A percentile compares a stretch with the other conserved stretches of the same genome.
phyloP scores from a whole-genome alignment of 1,284 basidiomycete genomes.

The Papiliotrema laurentii region DNA sequence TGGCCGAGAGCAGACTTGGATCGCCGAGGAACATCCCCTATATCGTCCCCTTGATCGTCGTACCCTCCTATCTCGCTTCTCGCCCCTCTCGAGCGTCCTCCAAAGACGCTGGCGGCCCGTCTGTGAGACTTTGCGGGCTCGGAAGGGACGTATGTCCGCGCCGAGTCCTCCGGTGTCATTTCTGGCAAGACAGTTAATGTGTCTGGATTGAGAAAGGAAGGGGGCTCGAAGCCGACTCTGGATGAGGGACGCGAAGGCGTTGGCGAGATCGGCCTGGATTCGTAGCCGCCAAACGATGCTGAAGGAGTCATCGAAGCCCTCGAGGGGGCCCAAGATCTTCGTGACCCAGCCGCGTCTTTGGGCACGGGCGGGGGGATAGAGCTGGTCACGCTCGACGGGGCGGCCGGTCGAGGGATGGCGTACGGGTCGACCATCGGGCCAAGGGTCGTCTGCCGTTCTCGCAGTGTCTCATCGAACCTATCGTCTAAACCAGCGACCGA shows the following conservation, averaged over 20 bases:
- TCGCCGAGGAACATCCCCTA: conserved; percentile 15
- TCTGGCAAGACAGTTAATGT: conserved; percentile 43
- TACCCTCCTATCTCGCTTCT: conserved; percentile 4
- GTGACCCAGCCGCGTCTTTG: neutral
- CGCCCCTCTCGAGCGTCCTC: neutral
- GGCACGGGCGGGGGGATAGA: neutral
- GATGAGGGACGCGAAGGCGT: conserved; percentile 8
- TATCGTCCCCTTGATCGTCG: conserved; percentile 12
- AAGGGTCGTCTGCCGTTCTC: neutral
- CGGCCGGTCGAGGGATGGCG: neutral
- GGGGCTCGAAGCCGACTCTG: conserved; percentile 29
- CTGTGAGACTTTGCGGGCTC: neutral
- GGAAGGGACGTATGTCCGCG: conserved; percentile 5
- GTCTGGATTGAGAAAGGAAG: conserved; percentile 41
- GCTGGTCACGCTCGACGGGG: neutral
- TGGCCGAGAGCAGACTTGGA: conserved; percentile 25
- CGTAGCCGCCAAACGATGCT: neutral
- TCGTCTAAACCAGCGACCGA: too few species aligned
- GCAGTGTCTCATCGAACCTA: neutral
- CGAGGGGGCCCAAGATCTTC: neutral
- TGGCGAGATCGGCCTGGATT: conserved; percentile 7
- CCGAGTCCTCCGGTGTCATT: conserved; percentile 21
- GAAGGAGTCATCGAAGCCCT: neutral
- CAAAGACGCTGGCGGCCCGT: conserved; percentile 11
- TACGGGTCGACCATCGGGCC: neutral